A percentile compares a stretch with the other conserved stretches of the same genome.
These are phyloP conservation scores for Sanghuangporus sanghuang DNA, from an alignment of 1,284 basidiomycete genomes.

Conservation along the genomic window DNA sequence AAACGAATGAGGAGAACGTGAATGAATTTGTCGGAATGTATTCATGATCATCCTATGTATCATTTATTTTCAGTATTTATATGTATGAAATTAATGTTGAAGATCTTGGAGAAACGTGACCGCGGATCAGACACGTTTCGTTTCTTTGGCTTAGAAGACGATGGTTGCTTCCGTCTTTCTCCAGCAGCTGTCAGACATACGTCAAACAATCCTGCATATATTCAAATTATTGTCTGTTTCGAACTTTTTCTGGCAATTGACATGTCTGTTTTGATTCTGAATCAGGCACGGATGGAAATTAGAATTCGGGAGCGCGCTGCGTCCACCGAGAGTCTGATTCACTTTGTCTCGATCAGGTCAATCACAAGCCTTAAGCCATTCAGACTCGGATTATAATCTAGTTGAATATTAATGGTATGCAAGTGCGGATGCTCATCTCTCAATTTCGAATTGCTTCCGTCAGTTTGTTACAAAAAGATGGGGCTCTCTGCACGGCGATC, in stretches of 20 bases:
- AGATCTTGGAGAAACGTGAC: not conserved
- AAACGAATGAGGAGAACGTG: not conserved
- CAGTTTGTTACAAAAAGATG: not conserved
- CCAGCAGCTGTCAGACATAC: not conserved
- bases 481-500: not conserved
- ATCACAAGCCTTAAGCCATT: not conserved
- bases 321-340: not conserved
- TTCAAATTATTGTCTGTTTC: not conserved
- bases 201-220: not conserved
- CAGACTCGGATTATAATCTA: not conserved
- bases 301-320: not conserved
- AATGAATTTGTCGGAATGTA: constrained; percentile 19
- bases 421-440: not conserved
- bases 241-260: not conserved
- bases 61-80: not conserved
- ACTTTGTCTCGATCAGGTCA: not conserved
- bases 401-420: too few species aligned
- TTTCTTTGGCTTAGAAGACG: not conserved
- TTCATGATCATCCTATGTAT: constrained; percentile 4
- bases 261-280: not conserved
- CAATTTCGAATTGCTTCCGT: not conserved
- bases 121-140: not conserved
- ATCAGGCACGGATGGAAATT: not conserved
- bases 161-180: not conserved
- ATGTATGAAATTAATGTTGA: not conserved